Evolutionary conservation across 352 stramenopile species (phyloP), one percentile per base, ranked within the genome.

Genomic region (Phytophthora pinifolia): DNA sequence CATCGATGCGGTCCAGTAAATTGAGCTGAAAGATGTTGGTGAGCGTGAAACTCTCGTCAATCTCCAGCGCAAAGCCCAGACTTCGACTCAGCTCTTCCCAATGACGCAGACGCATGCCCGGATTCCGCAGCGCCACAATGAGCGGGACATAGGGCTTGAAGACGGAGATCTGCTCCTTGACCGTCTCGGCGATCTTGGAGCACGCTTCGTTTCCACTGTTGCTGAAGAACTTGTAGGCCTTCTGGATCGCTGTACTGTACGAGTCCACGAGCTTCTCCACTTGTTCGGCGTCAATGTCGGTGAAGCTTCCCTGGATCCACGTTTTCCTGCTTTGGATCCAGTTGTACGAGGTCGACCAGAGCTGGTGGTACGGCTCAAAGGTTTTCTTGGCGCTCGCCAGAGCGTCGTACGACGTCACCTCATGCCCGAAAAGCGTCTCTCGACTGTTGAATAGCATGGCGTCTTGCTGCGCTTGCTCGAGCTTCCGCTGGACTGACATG

Each of bases 71-170:
- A 63, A 96, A 90, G 0, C 85, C 85, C 25, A 74, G 37, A 15
- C 37, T 71, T 38, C 91, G 78, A 48, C 80, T 96, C 25, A 98
- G 59, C 13, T 96, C 84, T 7, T 89, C 72, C 96, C 96, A 98
- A 59, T 98, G 96, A n/a, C 94, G 87, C 44, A 86, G 68, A 0
- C 88, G 79, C 92, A 98, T 98, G 4, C 96, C 95, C 13, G 90
- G 88, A 54, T 98, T 98, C 2, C 95, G 72, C 20, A 98, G 58
- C 1, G 83, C 79, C 4, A 92, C 70, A 44, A 98, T 96, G 9
- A 98, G 67, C 4, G 94, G 94, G 14, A 98, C 85, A 37, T 95
- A 92, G 2, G 94, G 95, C 58, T 94, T 92, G 71, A 98, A 98
- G 0, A 89, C 81, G 1, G 91, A 67, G 25, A 98, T 96, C 39